Base-by-base conservation (phyloP, 148 eudicot genomes). In the Camellia lanceoleosa region DNA sequence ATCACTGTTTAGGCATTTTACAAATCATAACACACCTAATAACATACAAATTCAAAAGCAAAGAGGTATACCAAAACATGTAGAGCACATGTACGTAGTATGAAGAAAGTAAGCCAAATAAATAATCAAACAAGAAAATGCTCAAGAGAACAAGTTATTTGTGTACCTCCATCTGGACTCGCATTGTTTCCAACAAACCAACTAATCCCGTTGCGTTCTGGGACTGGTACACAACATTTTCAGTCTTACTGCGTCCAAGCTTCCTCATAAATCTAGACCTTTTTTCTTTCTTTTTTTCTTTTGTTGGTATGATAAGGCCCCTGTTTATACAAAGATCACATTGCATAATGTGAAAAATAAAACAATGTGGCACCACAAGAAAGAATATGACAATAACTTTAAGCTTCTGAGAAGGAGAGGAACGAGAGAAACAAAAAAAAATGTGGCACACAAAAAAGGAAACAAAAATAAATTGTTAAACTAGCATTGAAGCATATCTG, bases 151-250 rank as follows among this genome's bases (percentile, higher is more conserved):
- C 71, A 67, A 73, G 14, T 49, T 64, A 60, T 82, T 6, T 11
- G 63, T 55, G 41, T 90, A 93, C 99, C 99, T 97, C 99, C 99
- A 97, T 94, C 89, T 97, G 99, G 72, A 90, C 87, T 77, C 99
- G 95, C 98, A 92, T 94, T 38, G 90, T 87, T 90, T 97, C 99
- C 84, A 97, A 85, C 77, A 97, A 87, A 78, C 98, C 92, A 79
- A 90, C 94, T 87, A 97, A 83, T 64, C 99, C 99, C 68, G 93
- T 71, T 68, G 89, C 71, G 74, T 88, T 89, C 43, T 88, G 89
- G 71, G 94, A 89, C 80, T 92, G 96, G 75, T 84, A 78, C 19
- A 75, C 79, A 80, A 79, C 85, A 82, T 84, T 80, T 74, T 90
- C 98, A 76, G 83, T 83, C 87, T 88, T 94, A 92, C 90, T 88